These are phyloP conservation scores for Astragalus glycyphyllos DNA, from an alignment of 306 rosid species.

Conservation along the genomic window DNA sequence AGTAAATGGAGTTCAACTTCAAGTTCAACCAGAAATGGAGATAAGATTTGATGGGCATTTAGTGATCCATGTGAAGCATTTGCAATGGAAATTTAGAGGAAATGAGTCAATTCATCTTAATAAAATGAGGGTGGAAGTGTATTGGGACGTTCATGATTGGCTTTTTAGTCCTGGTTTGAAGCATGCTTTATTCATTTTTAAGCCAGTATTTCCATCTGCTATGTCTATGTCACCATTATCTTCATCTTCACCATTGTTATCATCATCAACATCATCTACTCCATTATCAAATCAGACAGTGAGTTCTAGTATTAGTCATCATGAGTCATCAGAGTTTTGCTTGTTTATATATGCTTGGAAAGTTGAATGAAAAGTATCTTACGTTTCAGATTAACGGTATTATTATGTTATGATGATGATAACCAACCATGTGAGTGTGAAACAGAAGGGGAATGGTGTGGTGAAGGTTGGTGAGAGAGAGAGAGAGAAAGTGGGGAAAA, in stretches of 20 bases:
- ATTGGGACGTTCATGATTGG: slow-evolving; percentile 99
- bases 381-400: not conserved
- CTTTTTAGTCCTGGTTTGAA: slow-evolving; percentile 78
- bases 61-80: slow-evolving; percentile 75
- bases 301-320: slow-evolving; percentile 11
- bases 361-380: slow-evolving; percentile 51
- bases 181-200: slow-evolving; percentile 80
- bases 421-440: too few species aligned
- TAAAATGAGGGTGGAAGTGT: slow-evolving; percentile 72
- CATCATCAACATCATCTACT: slow-evolving; percentile 43
- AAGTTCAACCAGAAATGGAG: slow-evolving; percentile 82
- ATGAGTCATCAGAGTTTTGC: slow-evolving; percentile 62
- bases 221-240: slow-evolving; percentile 41
- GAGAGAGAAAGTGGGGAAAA: slow-evolving; percentile 42
- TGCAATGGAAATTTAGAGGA: slow-evolving; percentile 98
- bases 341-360: slow-evolving; percentile 93
- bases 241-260: slow-evolving; percentile 35
- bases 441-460: too few species aligned
- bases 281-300: slow-evolving; percentile 48
- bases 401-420: too few species aligned
- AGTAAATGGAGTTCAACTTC: slow-evolving; percentile 33
- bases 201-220: slow-evolving; percentile 55
- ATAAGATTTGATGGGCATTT: slow-evolving; percentile 79
- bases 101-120: slow-evolving; percentile 64
- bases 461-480: not conserved